These are phyloP conservation scores for Teratosphaeria nubilosa DNA, from an alignment of 2,329 filamentous ascomycete species.

Conservation along the genomic window DNA sequence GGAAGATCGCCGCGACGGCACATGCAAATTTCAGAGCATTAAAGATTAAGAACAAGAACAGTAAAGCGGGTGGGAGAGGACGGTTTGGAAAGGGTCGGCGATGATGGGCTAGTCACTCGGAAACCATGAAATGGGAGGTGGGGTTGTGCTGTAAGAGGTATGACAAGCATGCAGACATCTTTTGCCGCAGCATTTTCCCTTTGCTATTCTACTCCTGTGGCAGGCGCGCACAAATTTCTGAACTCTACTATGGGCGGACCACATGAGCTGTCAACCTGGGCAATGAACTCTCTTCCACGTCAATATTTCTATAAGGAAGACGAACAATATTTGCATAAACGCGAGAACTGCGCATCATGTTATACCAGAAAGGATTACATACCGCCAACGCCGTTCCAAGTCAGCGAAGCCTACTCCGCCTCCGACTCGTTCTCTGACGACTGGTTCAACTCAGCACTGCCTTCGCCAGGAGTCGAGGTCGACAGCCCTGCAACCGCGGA, in stretches of 20 bases:
- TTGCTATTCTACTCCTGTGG: too few species aligned
- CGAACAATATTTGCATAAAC: background rate
- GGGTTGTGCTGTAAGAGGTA: background rate
- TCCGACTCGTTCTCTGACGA: background rate
- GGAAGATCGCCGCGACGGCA: slow-evolving; percentile 36
- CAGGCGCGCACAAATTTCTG: too few species aligned
- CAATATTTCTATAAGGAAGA: background rate
- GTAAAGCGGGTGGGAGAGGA: slow-evolving; percentile 33
- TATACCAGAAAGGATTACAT: background rate
- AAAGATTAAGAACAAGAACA: slow-evolving; percentile 42
- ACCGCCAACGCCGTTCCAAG: background rate
- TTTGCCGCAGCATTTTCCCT: background rate
- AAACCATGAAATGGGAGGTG: background rate
- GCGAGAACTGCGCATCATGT: background rate
- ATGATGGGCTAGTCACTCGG: background rate
- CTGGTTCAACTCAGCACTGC: background rate
- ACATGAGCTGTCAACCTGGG: background rate
- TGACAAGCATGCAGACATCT: background rate
- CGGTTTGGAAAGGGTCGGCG: slow-evolving; percentile 2
- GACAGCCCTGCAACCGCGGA: background rate
- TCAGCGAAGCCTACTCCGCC: background rate
- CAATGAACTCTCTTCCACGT: background rate
- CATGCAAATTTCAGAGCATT: slow-evolving; percentile 40
- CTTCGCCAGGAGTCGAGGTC: background rate
- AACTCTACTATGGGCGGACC: too few species aligned